phyloP scores from a whole-genome alignment of 805 yeast genomes.

The Saturnispora hagleri region DNA sequence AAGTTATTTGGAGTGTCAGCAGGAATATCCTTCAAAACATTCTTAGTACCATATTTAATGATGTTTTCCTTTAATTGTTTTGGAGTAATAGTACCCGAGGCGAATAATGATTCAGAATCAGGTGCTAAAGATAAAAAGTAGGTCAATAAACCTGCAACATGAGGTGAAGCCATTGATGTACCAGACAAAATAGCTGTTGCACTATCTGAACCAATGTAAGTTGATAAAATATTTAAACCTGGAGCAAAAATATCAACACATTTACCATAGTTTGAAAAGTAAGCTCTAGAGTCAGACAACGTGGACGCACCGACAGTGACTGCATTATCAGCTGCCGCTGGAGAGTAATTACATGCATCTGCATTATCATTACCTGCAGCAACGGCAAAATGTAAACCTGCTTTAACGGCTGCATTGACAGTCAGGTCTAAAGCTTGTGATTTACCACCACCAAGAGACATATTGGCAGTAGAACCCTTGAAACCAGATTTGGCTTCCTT shows the following conservation, averaged over 20 bases:
- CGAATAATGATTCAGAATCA: constrained; percentile 54
- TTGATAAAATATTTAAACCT: constrained; percentile 80
- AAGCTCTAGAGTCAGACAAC: constrained; percentile 80
- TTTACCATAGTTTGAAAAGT: constrained; percentile 89
- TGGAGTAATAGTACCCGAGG: constrained; percentile 54
- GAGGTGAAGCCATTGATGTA: constrained; percentile 98
- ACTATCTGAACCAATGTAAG: constrained; percentile 66
- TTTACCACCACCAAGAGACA: constrained; percentile 92
- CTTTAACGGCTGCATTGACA: constrained; percentile 79
- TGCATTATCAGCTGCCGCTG: constrained; percentile 78
- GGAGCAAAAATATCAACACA: constrained; percentile 98
- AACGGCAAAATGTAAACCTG: constrained; percentile 87
- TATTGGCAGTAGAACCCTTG: constrained; percentile 83
- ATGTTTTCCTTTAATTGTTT: constrained; percentile 68
- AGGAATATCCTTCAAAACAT: constrained; percentile 52
- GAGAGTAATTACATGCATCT: constrained; percentile 88
- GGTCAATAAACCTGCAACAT: constrained; percentile 83
- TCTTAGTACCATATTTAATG: constrained; percentile 57
- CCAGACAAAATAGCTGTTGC: constrained; percentile 85
- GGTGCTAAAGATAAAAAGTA: constrained; percentile 87
- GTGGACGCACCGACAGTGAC: constrained; percentile 95
- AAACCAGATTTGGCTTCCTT: constrained; percentile 51
- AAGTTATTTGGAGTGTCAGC: constrained; percentile 68
- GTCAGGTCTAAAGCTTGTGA: constrained; percentile 82
- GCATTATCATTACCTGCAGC: constrained; percentile 95